These are phyloP conservation scores for Thymus mandschuricus DNA, from an alignment of 257 asterid genomes.

Conservation along the genomic window DNA sequence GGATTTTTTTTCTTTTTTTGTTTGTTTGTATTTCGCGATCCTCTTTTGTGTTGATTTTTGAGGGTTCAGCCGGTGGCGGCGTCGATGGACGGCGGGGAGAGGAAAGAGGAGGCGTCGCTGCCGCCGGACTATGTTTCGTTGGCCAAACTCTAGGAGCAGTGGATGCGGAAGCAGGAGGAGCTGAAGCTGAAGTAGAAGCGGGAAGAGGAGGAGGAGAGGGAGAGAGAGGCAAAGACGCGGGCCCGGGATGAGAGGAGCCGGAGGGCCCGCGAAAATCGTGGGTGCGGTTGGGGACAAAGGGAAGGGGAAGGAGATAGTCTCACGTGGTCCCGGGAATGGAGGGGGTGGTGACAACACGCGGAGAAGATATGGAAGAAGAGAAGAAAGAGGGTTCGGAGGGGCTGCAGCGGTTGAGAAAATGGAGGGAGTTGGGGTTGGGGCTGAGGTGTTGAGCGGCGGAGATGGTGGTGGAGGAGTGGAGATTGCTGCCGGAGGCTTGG, in stretches of 20 bases:
- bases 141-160: constrained; percentile 58
- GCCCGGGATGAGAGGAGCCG: constrained; percentile 3
- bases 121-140: constrained; percentile 73
- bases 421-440: constrained; percentile 11
- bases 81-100: constrained; percentile 33
- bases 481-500: too few relatives aligned
- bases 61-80: too few relatives aligned
- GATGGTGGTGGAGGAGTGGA: not conserved
- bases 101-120: constrained; percentile 39
- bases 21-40: too few relatives aligned
- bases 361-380: not conserved
- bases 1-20: too few relatives aligned
- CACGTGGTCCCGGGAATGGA: constrained; percentile 23
- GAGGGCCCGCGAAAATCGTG: constrained; percentile 18
- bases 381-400: not conserved
- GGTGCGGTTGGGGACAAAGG: constrained; percentile 21
- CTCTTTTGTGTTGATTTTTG: too few relatives aligned
- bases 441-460: constrained; percentile 12
- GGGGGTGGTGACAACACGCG: not conserved
- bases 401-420: constrained; percentile 25
- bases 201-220: constrained; percentile 18
- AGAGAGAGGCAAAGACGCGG: constrained; percentile 2
- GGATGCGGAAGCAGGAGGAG: constrained; percentile 53
- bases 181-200: constrained; percentile 32
- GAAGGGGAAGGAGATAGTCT: constrained; percentile 37